Evolutionary conservation across 164 flowering plant species (phyloP), one percentile per base, ranked within the genome.

Genomic region (Pachysandra terminalis): DNA sequence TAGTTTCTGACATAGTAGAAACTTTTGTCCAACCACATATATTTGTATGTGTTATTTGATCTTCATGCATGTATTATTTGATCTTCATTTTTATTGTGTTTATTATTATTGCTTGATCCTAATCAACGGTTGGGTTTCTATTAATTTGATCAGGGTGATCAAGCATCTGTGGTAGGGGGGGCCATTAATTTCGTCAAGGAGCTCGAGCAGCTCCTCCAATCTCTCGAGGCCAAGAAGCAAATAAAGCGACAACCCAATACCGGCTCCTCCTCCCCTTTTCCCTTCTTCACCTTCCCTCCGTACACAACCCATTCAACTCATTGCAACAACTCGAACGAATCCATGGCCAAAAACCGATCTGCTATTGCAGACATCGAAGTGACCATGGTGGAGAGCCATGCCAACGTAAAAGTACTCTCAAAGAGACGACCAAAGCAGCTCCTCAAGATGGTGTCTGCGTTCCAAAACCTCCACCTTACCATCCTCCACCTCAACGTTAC

Each of bases 401-500:
- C 83, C 22, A 84, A 65, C 63, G 68, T 85, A 53, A 79, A 79
- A 25, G 71, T 85, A 35, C 55, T 73, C 12, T 70, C 81, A 4
- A 79, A 67, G 49, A 57, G 63, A 66, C 40, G 70, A 41, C 82
- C 82, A 4, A 80, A 68, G 54, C 83, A 77, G 74, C 82, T 85
- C 7, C 17, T 76, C 53, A 79, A 73, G 68, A 16, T 82, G 26
- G 81, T 84, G 21, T 23, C 74, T 21, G 83, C 79, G 3, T 59
- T 85, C 72, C 76, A 80, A 19, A 19, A 16, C 37, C 55, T 79
- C 61, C 41, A 71, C 15, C 81, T 85, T 56, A 71, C 82, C 0
- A 60, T 85, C 9, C 84, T 85, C 6, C 87, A 85, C 64, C 87
- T 85, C 63, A 85, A 81, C 71, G 84, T 85, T 63, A 56, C 80